phyloP scores from a whole-genome alignment of 2,329 filamentous ascomycete species.

The Exophiala viscosa region DNA sequence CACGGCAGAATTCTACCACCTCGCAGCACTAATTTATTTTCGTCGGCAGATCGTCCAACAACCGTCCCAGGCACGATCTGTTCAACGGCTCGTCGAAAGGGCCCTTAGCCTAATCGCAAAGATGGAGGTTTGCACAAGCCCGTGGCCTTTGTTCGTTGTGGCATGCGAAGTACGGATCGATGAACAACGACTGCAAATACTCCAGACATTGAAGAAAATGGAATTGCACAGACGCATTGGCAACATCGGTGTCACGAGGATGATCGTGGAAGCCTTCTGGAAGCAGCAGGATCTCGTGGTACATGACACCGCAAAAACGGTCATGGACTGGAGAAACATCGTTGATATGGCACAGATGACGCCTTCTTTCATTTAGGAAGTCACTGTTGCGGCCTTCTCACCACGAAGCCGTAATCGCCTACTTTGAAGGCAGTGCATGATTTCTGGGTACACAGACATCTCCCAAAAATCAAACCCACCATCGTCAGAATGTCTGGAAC shows the following conservation, averaged over 20 bases:
- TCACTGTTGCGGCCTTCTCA: too few relatives aligned
- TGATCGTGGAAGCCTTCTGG: constrained; percentile 3
- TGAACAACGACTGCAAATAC: background rate
- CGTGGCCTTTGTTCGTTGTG: constrained; percentile 7
- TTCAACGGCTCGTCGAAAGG: background rate
- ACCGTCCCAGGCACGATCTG: background rate
- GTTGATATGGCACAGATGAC: background rate
- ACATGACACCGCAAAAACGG: background rate
- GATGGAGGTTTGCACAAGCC: constrained; percentile 5
- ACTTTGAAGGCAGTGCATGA: too few relatives aligned
- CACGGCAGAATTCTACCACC: constrained; percentile 3
- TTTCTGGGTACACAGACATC: too few relatives aligned
- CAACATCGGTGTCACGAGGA: constrained; percentile 1
- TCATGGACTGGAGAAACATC: background rate
- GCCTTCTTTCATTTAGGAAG: constrained; percentile 1
- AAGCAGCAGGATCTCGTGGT: constrained; percentile 3
- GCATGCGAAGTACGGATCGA: constrained; percentile 2
- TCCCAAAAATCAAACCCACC: too few relatives aligned
- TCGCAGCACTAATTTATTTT: constrained; percentile 6
- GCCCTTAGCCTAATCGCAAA: background rate
- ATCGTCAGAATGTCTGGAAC: too few relatives aligned
- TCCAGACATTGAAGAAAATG: constrained; percentile 1
- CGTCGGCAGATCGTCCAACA: background rate
- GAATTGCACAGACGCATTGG: background rate
- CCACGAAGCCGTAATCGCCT: too few relatives aligned